Percentiles rank a stretch among this genome's conserved stretches.
phyloP scores from a whole-genome alignment of 1,284 basidiomycete species.

The Rugosomyces carneus region DNA sequence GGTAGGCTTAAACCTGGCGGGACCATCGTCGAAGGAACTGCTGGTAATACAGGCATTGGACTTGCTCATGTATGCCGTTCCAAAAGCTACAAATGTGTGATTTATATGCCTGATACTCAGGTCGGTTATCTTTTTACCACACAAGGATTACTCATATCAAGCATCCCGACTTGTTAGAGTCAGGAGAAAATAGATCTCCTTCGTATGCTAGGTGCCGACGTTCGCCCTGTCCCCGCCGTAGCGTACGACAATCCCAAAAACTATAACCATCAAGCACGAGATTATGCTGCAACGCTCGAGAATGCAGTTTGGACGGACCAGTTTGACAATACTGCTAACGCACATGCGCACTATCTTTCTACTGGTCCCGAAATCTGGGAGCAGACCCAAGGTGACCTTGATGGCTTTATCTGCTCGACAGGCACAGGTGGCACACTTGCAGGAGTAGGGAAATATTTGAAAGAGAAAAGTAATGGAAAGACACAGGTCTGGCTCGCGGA shows the following conservation, averaged over 20 bases:
- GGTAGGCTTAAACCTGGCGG: constrained; percentile 83
- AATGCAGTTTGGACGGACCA: constrained; percentile 99
- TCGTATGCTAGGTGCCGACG: constrained; percentile 95
- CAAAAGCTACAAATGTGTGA: constrained; percentile 96
- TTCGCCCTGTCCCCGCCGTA: constrained; percentile 93
- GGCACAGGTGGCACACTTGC: constrained; percentile 96
- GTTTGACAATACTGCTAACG: constrained; percentile 93
- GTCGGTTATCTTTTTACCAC: constrained; percentile 30
- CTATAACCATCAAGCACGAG: constrained; percentile 97
- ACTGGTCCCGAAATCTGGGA: constrained; percentile 98
- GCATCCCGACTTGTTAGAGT: constrained; percentile 49
- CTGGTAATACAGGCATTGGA: constrained; percentile 98
- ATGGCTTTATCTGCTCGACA: constrained; percentile 91
- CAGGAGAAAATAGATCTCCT: constrained; percentile 98
- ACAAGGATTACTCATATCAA: not conserved
- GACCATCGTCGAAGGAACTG: constrained; percentile 96
- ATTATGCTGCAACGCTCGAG: constrained; percentile 76
- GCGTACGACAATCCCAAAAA: constrained; percentile 95
- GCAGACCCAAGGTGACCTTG: constrained; percentile 76
- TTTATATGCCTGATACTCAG: constrained; percentile 98
- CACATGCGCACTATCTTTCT: constrained; percentile 81
- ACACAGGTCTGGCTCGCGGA: constrained; percentile 94
- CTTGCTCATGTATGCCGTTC: constrained; percentile 93
- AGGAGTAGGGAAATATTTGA: constrained; percentile 80
- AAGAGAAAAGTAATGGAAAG: constrained; percentile 77